Base-by-base conservation (phyloP, 176 grass and related monocot genomes). In the Lolium multiflorum region DNA sequence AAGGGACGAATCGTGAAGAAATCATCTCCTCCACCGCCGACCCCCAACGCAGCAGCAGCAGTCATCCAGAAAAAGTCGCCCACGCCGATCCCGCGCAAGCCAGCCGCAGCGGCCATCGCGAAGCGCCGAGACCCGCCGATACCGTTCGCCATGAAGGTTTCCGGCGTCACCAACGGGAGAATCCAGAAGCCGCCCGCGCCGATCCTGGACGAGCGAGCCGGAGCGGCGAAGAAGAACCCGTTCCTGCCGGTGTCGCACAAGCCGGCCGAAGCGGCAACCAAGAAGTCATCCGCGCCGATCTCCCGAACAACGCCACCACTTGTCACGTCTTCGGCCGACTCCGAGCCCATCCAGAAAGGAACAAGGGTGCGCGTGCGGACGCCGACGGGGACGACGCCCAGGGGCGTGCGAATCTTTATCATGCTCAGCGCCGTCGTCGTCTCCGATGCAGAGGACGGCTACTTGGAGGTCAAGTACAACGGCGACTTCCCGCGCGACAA, bases 351-450 rank as follows among this genome's bases (percentile, higher is more conserved):
- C 82, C 1, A 5, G 31, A 11, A 43, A 24, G 63, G 48, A 21
- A 66, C 52, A 18, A 37, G 3, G 2, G 84, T 88, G 71, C 5
- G 5, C 38, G 71, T 88, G 21, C 62, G 61, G 50, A 69, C 79
- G 8, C 24, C 7, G 22, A 18, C 12, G 10, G 17, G 59, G 11
- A 21, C 31, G 22, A 50, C 44, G 1, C 17, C 24, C 51, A 49
- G 61, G 61, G 24, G 71, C 24, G 24, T 48, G 50, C 38, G 7
- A 1, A 61, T 88, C 12, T 81, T 83, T 41, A 8, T 86, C 17
- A 80, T 52, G 66, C 77, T 72, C 41, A 17, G 51, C 25, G 39
- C 80, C 5, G 13, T 71, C 39, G 80, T 78, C 3, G 24, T 82
- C 37, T 59, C 50, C 11, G 70, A 21, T 8, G 24, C 12, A 9